Conservation (phyloP, 73 alveolate species). For the Blepharisma japonicum region DNA sequence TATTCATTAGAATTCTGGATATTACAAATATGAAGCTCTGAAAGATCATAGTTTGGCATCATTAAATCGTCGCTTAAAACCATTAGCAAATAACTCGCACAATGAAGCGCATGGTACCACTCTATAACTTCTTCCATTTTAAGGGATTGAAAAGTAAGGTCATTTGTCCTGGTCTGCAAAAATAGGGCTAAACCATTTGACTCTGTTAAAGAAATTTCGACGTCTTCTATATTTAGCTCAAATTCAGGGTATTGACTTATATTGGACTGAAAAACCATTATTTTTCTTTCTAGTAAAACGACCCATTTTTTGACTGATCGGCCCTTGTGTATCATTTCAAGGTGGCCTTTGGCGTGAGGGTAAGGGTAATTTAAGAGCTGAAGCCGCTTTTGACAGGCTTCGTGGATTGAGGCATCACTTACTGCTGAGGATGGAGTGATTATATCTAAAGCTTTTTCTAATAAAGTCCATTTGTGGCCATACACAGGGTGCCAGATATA, state of each 20-base stretch:
- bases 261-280: not conserved
- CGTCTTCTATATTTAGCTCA: not conserved
- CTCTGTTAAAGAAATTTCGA: not conserved
- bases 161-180: not conserved
- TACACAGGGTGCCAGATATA: constrained; percentile 19
- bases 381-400: not conserved
- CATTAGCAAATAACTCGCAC: not conserved
- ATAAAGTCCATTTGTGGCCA: not conserved
- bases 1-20: not conserved
- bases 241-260: not conserved
- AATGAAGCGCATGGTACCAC: constrained; percentile 20
- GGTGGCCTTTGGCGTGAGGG: constrained; percentile 4
- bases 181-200: not conserved
- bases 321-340: not conserved
- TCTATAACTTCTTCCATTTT: constrained; percentile 15
- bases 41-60: not conserved
- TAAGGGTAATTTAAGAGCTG: not conserved
- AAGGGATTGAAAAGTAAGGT: not conserved
- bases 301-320: not conserved
- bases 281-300: not conserved
- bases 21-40: not conserved
- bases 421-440: not conserved
- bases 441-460: constrained; percentile 3
- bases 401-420: not conserved
- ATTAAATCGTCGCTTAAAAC: not conserved